Percentiles rank a stretch among this genome's conserved stretches.
Conservation (phyloP, 164 flowering plant species). For the Tetrastigma voinierianum region DNA sequence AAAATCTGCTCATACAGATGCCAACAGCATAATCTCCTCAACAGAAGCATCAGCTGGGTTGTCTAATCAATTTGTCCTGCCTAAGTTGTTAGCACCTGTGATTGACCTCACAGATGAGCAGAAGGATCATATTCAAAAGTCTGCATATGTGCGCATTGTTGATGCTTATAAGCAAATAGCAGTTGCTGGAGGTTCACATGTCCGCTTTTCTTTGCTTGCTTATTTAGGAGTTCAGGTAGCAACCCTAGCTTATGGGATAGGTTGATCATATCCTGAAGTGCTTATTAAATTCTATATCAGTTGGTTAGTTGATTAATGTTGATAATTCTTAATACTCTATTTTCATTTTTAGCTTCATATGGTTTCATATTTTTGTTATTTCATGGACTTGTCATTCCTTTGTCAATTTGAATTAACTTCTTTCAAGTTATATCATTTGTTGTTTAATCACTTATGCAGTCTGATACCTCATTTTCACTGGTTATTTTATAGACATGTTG, state of each 20-base stretch:
- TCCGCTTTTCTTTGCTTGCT: conserved; percentile 75
- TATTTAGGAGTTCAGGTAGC: conserved; percentile 82
- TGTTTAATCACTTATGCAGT: too few relatives aligned
- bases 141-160: conserved; percentile 64
- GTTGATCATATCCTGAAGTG: background rate
- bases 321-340: too few relatives aligned
- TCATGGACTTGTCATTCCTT: too few relatives aligned
- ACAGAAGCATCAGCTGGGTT: conserved; percentile 55
- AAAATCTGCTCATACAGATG: conserved; percentile 45
- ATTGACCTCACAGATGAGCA: conserved; percentile 62
- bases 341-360: too few relatives aligned
- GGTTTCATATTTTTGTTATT: too few relatives aligned
- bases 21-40: conserved; percentile 39
- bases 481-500: too few relatives aligned
- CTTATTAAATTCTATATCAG: background rate
- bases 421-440: too few relatives aligned
- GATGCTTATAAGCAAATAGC: conserved; percentile 82
- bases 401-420: too few relatives aligned
- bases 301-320: too few relatives aligned
- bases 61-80: conserved; percentile 52
- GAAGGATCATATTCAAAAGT: conserved; percentile 66
- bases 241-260: background rate
- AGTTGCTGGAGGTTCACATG: conserved; percentile 69
- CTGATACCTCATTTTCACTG: too few relatives aligned
- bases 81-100: conserved; percentile 84